Base-by-base conservation (phyloP, 805 yeast species). In the Tetrapisispora arboricola region DNA sequence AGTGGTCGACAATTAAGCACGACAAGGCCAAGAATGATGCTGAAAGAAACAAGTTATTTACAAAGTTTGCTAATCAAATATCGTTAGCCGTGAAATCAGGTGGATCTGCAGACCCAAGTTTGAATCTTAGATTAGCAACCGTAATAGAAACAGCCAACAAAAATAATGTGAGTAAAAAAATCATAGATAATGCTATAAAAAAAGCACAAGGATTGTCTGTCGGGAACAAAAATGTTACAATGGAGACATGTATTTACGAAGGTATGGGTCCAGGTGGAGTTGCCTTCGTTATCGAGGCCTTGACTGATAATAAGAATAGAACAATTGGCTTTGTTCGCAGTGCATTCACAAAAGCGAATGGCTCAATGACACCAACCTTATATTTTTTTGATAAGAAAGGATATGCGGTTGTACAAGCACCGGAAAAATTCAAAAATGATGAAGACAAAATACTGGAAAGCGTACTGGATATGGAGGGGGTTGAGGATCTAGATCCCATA, bases 1-100 rank as follows among this genome's bases (percentile, higher is more conserved):
- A 88, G 62, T 90, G 98, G 98, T 84, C 94, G 32, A 85, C 84
- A 36, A 90, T 92, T 50, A 83, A 87, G 56, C 96, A 87, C 57
- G 92, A 84, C 57, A 90, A 90, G 63, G 95, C 95, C 41, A 84
- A 85, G 47, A 86, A 87, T 54, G 98, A 90, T 64, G 84, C 86
- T 17, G 76, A 73, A 44, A 79, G 76, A 58, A 80, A 85, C 44
- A 73, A 76, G 42, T 68, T 76, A 22, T 78, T 85, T 5, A 81
- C 79, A 51, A 76, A 78, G 49, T 68, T 83, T 54, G 81, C 96
- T 6, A 73, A 76, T 34, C 73, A 77, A 51, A 84, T 90, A 44
- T 76, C 83, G 13, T 70, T 83, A 32, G 82, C 92, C 35, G 90
- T 85, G 1, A 78, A 77, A 47, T 49, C 49, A 44, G 70, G 73